phyloP scores from a whole-genome alignment of 2,329 filamentous ascomycete species.

The Pseudogymnoascus sp. region DNA sequence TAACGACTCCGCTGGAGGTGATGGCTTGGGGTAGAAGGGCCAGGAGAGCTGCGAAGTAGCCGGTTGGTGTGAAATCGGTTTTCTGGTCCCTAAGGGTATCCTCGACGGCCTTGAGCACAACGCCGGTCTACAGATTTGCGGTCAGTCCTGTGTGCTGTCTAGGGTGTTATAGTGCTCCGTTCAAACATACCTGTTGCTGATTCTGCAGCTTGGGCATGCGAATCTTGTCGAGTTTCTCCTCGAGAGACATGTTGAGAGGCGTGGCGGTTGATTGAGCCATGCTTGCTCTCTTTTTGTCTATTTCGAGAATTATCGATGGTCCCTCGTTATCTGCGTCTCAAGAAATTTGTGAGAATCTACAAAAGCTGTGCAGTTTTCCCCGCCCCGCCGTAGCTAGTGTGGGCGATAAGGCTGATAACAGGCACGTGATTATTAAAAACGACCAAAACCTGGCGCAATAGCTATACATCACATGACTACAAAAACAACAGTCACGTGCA shows the following conservation, averaged over 20 bases:
- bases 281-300: constrained; percentile 11
- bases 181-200: constrained; percentile 69
- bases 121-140: constrained; percentile 54
- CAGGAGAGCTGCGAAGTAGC: constrained; percentile 92
- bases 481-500: background rate
- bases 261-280: constrained; percentile 24
- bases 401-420: background rate
- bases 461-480: background rate
- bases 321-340: constrained; percentile 8
- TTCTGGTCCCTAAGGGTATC: constrained; percentile 86
- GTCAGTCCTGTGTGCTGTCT: constrained; percentile 6
- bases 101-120: constrained; percentile 86
- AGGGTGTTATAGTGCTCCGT: background rate
- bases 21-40: constrained; percentile 77
- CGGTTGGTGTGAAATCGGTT: constrained; percentile 73
- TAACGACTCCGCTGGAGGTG: constrained; percentile 56
- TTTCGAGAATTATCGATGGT: constrained; percentile 9
- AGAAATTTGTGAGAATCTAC: constrained; percentile 18
- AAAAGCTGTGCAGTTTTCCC: constrained; percentile 12
- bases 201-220: constrained; percentile 93
- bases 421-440: background rate
- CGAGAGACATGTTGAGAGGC: constrained; percentile 50
- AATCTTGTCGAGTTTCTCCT: constrained; percentile 95
- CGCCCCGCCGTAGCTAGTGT: constrained; percentile 7
- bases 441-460: background rate